These are phyloP conservation scores for Myriangium duriaei DNA, from an alignment of 2,329 filamentous ascomycete species.

Conservation along the genomic window DNA sequence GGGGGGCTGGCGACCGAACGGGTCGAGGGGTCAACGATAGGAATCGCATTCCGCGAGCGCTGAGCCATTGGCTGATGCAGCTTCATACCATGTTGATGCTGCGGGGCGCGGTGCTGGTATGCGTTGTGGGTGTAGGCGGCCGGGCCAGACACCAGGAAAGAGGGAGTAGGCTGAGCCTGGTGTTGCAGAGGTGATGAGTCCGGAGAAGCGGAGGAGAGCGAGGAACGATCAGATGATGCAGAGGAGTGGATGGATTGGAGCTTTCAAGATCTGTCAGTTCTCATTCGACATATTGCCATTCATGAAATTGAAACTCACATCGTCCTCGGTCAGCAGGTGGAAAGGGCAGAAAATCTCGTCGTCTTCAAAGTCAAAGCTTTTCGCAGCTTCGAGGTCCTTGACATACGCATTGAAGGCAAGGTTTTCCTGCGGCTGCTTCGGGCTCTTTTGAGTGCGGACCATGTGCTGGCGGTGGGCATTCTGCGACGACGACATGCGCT, in stretches of 20 bases:
- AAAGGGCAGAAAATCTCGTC: slow-evolving; percentile 89
- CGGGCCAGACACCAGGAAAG: slow-evolving; percentile 56
- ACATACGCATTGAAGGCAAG: slow-evolving; percentile 67
- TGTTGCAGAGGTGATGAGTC: slow-evolving; percentile 85
- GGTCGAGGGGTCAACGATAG: slow-evolving; percentile 91
- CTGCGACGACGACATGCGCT: slow-evolving; percentile 66
- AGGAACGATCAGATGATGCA: slow-evolving; percentile 80
- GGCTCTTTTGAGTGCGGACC: slow-evolving; percentile 60
- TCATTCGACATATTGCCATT: slow-evolving; percentile 17
- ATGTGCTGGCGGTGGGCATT: slow-evolving; percentile 63
- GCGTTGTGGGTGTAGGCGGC: slow-evolving; percentile 30
- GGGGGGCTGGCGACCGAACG: slow-evolving; percentile 86
- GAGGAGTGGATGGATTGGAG: slow-evolving; percentile 77
- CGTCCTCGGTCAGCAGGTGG: slow-evolving; percentile 78
- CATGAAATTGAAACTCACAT: slow-evolving; percentile 49
- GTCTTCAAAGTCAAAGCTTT: slow-evolving; percentile 91
- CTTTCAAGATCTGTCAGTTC: slow-evolving; percentile 34
- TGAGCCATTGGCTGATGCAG: slow-evolving; percentile 84
- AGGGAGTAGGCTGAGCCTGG: slow-evolving; percentile 57
- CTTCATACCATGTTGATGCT: slow-evolving; percentile 53
- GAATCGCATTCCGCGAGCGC: slow-evolving; percentile 85
- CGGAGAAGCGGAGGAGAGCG: slow-evolving; percentile 85
- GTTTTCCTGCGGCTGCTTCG: slow-evolving; percentile 77
- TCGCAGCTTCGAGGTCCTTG: slow-evolving; percentile 75
- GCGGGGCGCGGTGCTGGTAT: slow-evolving; percentile 31